Evolutionary conservation across 805 yeast species (phyloP).

Genomic region (Metschnikowia henanensis): DNA sequence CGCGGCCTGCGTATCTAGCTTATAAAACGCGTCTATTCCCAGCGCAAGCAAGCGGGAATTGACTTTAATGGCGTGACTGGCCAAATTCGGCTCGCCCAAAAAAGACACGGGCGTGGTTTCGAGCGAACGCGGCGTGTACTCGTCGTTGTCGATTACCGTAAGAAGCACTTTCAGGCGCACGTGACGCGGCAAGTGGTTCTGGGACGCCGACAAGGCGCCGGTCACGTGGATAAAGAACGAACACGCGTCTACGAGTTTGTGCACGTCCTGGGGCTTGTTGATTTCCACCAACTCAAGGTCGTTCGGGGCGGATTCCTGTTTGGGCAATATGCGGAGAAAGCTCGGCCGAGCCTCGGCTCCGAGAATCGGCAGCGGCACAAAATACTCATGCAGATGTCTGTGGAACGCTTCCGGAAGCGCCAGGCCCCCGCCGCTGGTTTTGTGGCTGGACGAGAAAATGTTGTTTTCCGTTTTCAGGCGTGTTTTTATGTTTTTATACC

Average conservation of each 20-base stretch:
- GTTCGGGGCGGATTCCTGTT: constrained; percentile 12
- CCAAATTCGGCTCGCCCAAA: constrained; percentile 9
- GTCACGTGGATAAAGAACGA: constrained; percentile 27
- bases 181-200: constrained; percentile 15
- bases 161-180: constrained; percentile 27
- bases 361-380: constrained; percentile 32
- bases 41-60: constrained; percentile 25
- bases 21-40: constrained; percentile 32
- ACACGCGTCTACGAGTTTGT: constrained; percentile 17
- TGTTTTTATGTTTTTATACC: constrained; percentile 29
- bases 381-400: constrained; percentile 11
- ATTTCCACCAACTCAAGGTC: constrained; percentile 25
- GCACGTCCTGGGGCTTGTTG: constrained; percentile 16
- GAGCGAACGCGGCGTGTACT: constrained; percentile 36
- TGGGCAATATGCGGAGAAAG: constrained; percentile 17
- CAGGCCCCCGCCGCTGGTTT: not conserved
- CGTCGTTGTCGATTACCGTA: constrained; percentile 39
- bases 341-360: constrained; percentile 26
- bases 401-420: constrained; percentile 12
- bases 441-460: constrained; percentile 18
- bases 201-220: constrained; percentile 17
- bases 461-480: constrained; percentile 24
- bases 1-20: constrained; percentile 33
- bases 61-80: constrained; percentile 33
- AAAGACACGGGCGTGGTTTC: constrained; percentile 30